Evolutionary conservation across 169 alveolate species (phyloP).

Genomic region (Babesia sp.): DNA sequence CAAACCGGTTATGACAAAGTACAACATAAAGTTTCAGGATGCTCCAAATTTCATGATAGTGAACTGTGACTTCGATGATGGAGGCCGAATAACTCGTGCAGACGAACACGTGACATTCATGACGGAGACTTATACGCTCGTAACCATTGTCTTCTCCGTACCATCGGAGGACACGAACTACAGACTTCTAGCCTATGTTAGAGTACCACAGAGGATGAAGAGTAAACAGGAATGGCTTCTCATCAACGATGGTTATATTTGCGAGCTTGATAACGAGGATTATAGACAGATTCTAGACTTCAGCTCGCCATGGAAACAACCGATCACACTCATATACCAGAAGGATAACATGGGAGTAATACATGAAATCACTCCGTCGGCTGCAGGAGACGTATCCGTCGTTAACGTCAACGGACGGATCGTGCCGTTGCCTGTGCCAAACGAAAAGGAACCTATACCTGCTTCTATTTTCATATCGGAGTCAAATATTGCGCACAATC

Average conservation of each 20-base stretch:
- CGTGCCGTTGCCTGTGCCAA: slow-evolving; percentile 65
- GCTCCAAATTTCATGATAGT: slow-evolving; percentile 50
- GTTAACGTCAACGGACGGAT: slow-evolving; percentile 54
- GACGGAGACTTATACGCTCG: slow-evolving; percentile 12
- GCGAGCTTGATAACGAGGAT: slow-evolving; percentile 28
- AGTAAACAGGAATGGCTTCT: slow-evolving; percentile 52
- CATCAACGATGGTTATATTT: slow-evolving; percentile 55
- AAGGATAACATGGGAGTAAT: slow-evolving; percentile 22
- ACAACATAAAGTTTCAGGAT: background rate
- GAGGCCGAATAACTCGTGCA: background rate
- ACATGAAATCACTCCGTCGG: slow-evolving; percentile 26
- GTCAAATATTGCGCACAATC: slow-evolving; percentile 66
- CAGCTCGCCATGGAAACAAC: slow-evolving; percentile 48
- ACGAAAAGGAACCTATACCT: slow-evolving; percentile 47
- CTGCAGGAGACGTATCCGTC: slow-evolving; percentile 24
- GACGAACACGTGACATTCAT: slow-evolving; percentile 29
- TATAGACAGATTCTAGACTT: slow-evolving; percentile 31
- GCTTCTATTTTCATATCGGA: slow-evolving; percentile 57
- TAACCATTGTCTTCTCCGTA: slow-evolving; percentile 34
- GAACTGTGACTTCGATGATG: slow-evolving; percentile 18
- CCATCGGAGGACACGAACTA: slow-evolving; percentile 38
- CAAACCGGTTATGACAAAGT: slow-evolving; percentile 10
- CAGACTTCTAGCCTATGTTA: slow-evolving; percentile 56
- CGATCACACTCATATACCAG: slow-evolving; percentile 41
- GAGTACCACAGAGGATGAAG: slow-evolving; percentile 34